phyloP scores from a whole-genome alignment of 352 stramenopile genomes.

The Elongisporangium undulatum region DNA sequence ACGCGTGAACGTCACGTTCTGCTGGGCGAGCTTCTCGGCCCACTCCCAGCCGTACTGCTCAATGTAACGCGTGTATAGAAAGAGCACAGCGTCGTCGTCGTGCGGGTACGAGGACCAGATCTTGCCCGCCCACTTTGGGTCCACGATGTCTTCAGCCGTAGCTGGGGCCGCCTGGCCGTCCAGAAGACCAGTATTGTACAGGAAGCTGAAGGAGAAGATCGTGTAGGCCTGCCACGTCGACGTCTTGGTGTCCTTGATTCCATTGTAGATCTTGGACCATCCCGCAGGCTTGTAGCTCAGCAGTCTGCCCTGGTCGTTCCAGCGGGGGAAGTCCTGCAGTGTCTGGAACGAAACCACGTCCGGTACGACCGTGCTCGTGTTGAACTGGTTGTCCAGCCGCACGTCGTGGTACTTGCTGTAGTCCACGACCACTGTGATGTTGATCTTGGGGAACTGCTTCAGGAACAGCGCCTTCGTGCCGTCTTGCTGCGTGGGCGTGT shows the following conservation, averaged over 20 bases:
- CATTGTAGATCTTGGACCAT: constrained; percentile 47
- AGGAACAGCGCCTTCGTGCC: constrained; percentile 16
- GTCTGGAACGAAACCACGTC: constrained; percentile 47
- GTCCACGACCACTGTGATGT: constrained; percentile 55
- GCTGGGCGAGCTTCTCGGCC: constrained; percentile 30
- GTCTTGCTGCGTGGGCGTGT: constrained; percentile 24
- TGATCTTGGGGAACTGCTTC: constrained; percentile 40
- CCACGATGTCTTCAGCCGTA: constrained; percentile 21
- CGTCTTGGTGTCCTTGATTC: constrained; percentile 24
- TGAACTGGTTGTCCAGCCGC: constrained; percentile 61
- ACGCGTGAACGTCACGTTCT: constrained; percentile 31
- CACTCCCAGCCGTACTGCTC: constrained; percentile 55
- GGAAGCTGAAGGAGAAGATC: constrained; percentile 36
- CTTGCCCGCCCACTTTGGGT: constrained; percentile 24
- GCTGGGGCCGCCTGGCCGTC: constrained; percentile 12
- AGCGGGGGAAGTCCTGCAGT: constrained; percentile 53
- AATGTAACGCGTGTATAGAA: constrained; percentile 37
- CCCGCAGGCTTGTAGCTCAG: constrained; percentile 47
- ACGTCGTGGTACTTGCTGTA: constrained; percentile 57
- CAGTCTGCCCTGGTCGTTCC: constrained; percentile 30
- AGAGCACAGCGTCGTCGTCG: constrained; percentile 44
- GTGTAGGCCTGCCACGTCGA: constrained; percentile 30
- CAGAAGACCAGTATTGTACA: constrained; percentile 21
- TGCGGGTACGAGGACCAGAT: constrained; percentile 46
- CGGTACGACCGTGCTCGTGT: constrained; percentile 32